Evolutionary conservation across 2,329 filamentous ascomycete genomes (phyloP).

Genomic region (Thermochaetoides dissita): DNA sequence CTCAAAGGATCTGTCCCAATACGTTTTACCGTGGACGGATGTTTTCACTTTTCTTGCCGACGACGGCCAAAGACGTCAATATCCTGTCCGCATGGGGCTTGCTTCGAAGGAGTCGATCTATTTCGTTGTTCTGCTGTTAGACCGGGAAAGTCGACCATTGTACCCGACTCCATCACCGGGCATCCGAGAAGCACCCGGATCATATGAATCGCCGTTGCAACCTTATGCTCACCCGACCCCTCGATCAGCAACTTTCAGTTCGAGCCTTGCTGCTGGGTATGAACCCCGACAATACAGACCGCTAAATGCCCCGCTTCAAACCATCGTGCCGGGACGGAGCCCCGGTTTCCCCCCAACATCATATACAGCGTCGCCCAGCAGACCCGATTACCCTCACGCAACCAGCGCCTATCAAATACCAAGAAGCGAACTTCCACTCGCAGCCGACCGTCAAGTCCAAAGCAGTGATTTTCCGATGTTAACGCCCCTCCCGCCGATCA

Average conservation of each 20-base stretch:
- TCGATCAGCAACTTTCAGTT: constrained; percentile 34
- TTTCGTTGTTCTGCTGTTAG: constrained; percentile 42
- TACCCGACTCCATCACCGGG: constrained; percentile 34
- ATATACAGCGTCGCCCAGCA: constrained; percentile 32
- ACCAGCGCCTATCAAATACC: constrained; percentile 38
- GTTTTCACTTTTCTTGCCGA: constrained; percentile 38
- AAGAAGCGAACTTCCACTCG: constrained; percentile 22
- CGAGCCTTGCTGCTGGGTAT: constrained; percentile 22
- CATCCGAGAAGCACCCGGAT: constrained; percentile 27
- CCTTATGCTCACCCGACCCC: constrained; percentile 31
- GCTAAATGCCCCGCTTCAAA: constrained; percentile 18
- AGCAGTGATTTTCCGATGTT: constrained; percentile 31
- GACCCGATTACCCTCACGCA: constrained; percentile 29
- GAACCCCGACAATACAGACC: constrained; percentile 15
- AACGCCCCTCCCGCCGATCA: constrained; percentile 34
- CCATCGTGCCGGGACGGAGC: constrained; percentile 24
- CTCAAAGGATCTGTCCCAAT: constrained; percentile 37
- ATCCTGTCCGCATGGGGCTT: constrained; percentile 39
- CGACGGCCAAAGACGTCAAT: constrained; percentile 37
- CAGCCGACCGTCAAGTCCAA: constrained; percentile 17
- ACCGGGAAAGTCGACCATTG: constrained; percentile 22
- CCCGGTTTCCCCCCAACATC: constrained; percentile 26
- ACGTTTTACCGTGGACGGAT: constrained; percentile 39
- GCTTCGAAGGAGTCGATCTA: constrained; percentile 49
- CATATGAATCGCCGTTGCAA: constrained; percentile 26